Evolutionary conservation across 129 eudicot genomes (phyloP).

Genomic region (Pseudognaphalium luteoalbum): DNA sequence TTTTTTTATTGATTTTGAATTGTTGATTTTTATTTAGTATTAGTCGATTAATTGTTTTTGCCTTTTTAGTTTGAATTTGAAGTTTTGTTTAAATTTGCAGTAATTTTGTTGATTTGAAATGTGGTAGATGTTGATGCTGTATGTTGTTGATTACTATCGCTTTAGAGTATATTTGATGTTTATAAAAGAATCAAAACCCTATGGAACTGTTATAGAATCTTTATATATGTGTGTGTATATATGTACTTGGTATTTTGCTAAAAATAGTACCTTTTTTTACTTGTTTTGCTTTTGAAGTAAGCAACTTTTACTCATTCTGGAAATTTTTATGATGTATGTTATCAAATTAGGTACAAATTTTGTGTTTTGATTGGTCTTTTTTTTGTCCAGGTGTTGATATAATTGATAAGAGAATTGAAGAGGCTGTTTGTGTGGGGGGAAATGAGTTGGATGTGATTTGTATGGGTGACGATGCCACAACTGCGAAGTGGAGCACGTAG

Average conservation of each 20-base stretch:
- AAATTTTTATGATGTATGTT: conserved; percentile 10
- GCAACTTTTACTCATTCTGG: conserved; percentile 23
- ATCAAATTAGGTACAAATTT: background rate
- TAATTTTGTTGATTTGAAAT: conserved; percentile 21
- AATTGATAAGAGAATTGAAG: conserved; percentile 33
- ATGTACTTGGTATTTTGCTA: conserved; percentile 24
- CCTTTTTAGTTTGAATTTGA: background rate
- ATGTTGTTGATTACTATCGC: conserved; percentile 26
- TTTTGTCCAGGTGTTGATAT: background rate
- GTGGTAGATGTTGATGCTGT: conserved; percentile 28
- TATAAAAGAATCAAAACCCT: conserved; percentile 26
- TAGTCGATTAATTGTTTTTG: background rate
- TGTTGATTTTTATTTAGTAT: background rate
- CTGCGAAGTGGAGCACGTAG: conserved; percentile 99
- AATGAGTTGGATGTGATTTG: conserved; percentile 67
- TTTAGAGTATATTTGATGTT: conserved; percentile 24
- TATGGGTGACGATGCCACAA: conserved; percentile 99
- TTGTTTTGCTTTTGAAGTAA: conserved; percentile 37
- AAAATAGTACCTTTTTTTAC: conserved; percentile 5
- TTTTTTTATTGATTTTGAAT: background rate
- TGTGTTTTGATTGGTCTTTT: background rate
- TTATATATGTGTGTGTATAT: background rate
- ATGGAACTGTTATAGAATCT: conserved; percentile 25
- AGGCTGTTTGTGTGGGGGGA: conserved; percentile 35
- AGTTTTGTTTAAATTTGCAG: background rate